Percentiles rank a stretch among this genome's conserved stretches.
Conservation (phyloP, 257 asterid genomes). For the Solanum neorickii region DNA sequence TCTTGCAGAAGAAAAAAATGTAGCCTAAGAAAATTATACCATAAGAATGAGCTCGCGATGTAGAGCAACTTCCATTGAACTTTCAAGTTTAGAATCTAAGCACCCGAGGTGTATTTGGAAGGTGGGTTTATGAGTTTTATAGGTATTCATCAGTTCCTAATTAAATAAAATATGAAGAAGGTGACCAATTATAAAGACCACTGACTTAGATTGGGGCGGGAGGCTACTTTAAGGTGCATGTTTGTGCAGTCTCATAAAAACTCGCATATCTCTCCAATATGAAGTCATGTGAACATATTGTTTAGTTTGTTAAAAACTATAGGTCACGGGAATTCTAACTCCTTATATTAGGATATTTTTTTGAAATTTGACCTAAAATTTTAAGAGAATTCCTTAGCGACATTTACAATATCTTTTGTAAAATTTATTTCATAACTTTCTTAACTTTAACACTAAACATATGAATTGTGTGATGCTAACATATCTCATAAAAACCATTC, state of each 20-base stretch:
- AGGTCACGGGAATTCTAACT: too few species aligned
- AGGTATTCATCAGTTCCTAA: neutral
- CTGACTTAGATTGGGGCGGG: neutral
- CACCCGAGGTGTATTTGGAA: neutral
- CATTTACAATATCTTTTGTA: too few species aligned
- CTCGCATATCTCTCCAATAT: neutral
- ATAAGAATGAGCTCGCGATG: neutral
- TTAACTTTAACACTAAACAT: too few species aligned
- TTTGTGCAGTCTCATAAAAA: neutral
- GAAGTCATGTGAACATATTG: too few species aligned
- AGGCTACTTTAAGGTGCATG: neutral
- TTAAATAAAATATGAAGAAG: too few species aligned
- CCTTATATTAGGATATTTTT: too few species aligned
- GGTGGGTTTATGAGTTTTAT: neutral
- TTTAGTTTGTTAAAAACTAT: too few species aligned
- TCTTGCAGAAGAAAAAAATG: neutral
- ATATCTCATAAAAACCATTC: too few species aligned
- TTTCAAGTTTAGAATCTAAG: neutral
- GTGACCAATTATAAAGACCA: neutral
- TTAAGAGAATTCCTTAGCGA: too few species aligned
- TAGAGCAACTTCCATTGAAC: neutral
- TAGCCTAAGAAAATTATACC: neutral
- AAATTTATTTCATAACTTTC: too few species aligned
- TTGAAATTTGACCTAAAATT: too few species aligned
- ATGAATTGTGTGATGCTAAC: too few species aligned